Conservation (phyloP, 2,329 filamentous ascomycete genomes). For the Fusarium globosum region DNA sequence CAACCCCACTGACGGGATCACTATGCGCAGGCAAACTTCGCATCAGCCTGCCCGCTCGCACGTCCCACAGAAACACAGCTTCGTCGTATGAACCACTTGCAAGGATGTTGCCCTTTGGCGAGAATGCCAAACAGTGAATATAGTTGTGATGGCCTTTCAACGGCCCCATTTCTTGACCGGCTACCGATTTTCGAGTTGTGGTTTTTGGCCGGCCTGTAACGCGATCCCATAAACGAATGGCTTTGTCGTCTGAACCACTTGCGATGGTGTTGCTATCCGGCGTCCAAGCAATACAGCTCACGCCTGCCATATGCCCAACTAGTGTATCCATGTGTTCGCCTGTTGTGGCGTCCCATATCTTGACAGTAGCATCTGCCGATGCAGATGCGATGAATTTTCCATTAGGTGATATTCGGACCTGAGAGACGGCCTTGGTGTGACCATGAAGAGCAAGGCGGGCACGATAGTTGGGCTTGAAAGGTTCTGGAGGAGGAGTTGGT, state of each 20-base stretch:
- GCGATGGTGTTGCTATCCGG: slow-evolving; percentile 89
- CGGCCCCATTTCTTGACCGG: slow-evolving; percentile 60
- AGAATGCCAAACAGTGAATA: slow-evolving; percentile 92
- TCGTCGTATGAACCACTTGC: slow-evolving; percentile 97
- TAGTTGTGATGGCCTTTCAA: slow-evolving; percentile 95
- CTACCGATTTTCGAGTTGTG: slow-evolving; percentile 53
- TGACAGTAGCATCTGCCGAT: slow-evolving; percentile 89
- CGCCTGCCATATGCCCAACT: slow-evolving; percentile 91
- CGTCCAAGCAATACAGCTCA: slow-evolving; percentile 94
- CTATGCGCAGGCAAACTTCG: slow-evolving; percentile 92
- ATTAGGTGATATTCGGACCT: slow-evolving; percentile 91
- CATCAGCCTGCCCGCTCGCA: slow-evolving; percentile 88
- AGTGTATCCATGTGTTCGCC: slow-evolving; percentile 87
- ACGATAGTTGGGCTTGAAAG: slow-evolving; percentile 72
- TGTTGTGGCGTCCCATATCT: slow-evolving; percentile 86
- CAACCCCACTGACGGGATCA: slow-evolving; percentile 92
- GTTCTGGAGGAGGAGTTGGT: slow-evolving; percentile 58
- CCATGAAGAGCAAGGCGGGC: slow-evolving; percentile 78
- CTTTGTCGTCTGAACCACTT: slow-evolving; percentile 95
- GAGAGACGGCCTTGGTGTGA: slow-evolving; percentile 82
- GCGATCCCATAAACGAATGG: slow-evolving; percentile 90
- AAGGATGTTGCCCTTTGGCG: slow-evolving; percentile 97
- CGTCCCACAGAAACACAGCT: slow-evolving; percentile 96
- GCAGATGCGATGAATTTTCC: slow-evolving; percentile 89
- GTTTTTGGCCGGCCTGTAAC: slow-evolving; percentile 68